These are phyloP conservation scores for Magnaporthales sp. DNA, from an alignment of 2,329 filamentous ascomycete genomes.

Conservation along the genomic window DNA sequence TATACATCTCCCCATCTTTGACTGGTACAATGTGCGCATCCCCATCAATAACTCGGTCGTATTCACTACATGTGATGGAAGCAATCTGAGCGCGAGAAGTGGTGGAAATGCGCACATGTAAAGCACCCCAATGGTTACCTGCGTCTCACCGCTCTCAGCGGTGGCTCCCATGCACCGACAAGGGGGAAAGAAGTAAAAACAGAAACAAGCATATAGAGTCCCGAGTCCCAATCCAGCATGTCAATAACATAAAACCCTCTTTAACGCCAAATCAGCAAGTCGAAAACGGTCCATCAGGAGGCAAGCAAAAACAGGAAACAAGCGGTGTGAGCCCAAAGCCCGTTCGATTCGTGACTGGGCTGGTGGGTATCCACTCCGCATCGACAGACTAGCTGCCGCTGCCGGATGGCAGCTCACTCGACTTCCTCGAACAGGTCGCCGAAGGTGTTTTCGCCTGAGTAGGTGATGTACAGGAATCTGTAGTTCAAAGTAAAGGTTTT, in stretches of 20 bases:
- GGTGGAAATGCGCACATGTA: background rate
- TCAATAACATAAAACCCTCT: background rate
- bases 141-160: background rate
- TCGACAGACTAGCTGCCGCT: background rate
- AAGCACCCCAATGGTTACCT: background rate
- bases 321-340: background rate
- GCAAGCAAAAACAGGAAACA: constrained; percentile 2
- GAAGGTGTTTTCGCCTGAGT: constrained; percentile 99
- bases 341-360: background rate
- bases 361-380: background rate
- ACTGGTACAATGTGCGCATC: background rate
- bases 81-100: background rate
- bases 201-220: background rate
- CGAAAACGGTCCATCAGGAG: background rate
- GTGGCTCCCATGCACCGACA: background rate
- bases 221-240: background rate
- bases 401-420: background rate
- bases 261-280: background rate
- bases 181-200: background rate
- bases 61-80: background rate
- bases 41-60: background rate
- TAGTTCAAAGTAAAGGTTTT: constrained; percentile 4
- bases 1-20: background rate
- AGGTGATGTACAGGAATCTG: constrained; percentile 97
- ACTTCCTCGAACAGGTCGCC: constrained; percentile 33